Percentiles rank a stretch among this genome's conserved stretches.
Conservation (phyloP, 1,284 basidiomycete species). For the Ceratobasidium sp. region DNA sequence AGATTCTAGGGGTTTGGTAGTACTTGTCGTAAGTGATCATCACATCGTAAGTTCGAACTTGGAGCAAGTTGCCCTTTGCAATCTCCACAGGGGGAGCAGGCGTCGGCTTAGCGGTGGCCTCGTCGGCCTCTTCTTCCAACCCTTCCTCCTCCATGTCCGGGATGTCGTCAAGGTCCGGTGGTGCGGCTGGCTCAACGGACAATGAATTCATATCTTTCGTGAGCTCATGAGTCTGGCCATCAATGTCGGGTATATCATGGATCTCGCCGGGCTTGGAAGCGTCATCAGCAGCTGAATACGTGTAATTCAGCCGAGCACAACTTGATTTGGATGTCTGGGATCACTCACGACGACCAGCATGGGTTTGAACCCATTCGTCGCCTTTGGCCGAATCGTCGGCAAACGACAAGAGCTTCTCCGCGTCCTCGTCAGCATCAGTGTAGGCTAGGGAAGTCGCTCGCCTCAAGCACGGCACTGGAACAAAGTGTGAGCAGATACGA, state of each 20-base stretch:
- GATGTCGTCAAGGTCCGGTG: conserved; percentile 89
- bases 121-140: conserved; percentile 79
- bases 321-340: not conserved
- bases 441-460: conserved; percentile 93
- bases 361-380: conserved; percentile 91
- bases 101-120: conserved; percentile 82
- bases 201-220: conserved; percentile 59
- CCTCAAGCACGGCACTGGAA: conserved; percentile 86
- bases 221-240: conserved; percentile 63
- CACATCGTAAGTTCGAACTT: conserved; percentile 98
- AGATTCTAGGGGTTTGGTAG: conserved; percentile 95
- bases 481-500: conserved; percentile 11
- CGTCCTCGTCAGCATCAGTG: conserved; percentile 94
- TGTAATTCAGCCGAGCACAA: not conserved
- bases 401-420: conserved; percentile 87
- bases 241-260: conserved; percentile 86
- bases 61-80: conserved; percentile 85
- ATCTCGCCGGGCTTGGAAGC: conserved; percentile 72
- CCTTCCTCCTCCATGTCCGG: conserved; percentile 93
- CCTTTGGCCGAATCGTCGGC: conserved; percentile 66
- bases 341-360: conserved; percentile 74
- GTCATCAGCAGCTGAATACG: conserved; percentile 58
- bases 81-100: conserved; percentile 63
- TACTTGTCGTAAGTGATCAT: conserved; percentile 99
- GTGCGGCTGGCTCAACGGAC: conserved; percentile 65